Evolutionary conservation across 306 rosid genomes (phyloP), one percentile per base, ranked within the genome.

Genomic region (Quercus variabilis): DNA sequence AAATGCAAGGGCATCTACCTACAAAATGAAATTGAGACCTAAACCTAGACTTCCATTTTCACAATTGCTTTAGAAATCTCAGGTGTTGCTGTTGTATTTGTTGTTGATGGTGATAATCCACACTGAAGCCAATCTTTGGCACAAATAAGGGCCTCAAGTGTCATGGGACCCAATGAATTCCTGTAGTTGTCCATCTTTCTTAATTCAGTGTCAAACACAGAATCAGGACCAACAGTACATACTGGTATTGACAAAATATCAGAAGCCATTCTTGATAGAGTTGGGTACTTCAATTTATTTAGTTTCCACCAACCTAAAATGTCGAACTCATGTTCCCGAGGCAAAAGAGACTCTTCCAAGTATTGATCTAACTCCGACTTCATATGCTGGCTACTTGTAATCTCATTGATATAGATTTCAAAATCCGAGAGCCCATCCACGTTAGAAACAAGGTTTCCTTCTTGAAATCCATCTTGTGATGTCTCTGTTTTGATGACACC

Each of bases 311-410:
- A 95, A 60, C 74, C 86, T 86, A 92, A 73, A 71, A 92, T 81
- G 62, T 95, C 96, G 23, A 95, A 92, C 56, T 90, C 91, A 63
- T 55, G 79, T 51, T 30, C 83, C 41, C 52, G 74, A 10, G 90
- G 85, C 30, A 84, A 77, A 63, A 82, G 68, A 60, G 89, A 77
- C 77, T 92, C 99, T 85, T 95, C 99, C 78, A 95, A 82, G 76
- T 95, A 95, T 81, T 90, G 92, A 69, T 92, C 99, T 84, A 95
- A 80, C 78, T 95, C 99, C 8, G 97, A 88, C 86, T 91, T 91
- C 76, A 83, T 84, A 79, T 78, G 88, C 71, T 84, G 86, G 81
- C 80, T 85, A 73, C 86, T 79, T 1, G 91, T 67, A 71, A 90
- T 82, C 67, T 94, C 99, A 69, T 97, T 86, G 55, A 91, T 82